phyloP scores from a whole-genome alignment of 1,284 basidiomycete genomes.

The Cryptococcus sp. region DNA sequence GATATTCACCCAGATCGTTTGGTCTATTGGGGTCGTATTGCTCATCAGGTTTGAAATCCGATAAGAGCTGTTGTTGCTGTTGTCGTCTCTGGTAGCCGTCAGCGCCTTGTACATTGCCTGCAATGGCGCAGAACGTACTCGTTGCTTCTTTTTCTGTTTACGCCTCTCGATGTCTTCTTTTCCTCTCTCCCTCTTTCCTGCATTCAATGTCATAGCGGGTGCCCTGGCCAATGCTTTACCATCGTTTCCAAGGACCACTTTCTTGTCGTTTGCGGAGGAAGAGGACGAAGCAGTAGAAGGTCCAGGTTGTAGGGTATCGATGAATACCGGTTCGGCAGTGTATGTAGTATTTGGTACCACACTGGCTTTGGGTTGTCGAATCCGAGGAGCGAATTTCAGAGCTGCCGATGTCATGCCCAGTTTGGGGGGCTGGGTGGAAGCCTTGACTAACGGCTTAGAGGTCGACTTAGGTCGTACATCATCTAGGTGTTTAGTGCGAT shows the following conservation, averaged over 20 bases:
- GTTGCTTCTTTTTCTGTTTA: conserved; percentile 38
- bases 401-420: conserved; percentile 28
- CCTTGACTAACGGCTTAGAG: too few relatives aligned
- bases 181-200: conserved; percentile 14
- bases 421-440: conserved; percentile 9
- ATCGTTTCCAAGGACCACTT: conserved; percentile 25
- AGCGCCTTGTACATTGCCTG: too few relatives aligned
- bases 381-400: conserved; percentile 43
- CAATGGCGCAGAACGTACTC: too few relatives aligned
- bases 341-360: conserved; percentile 8
- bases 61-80: conserved; percentile 22
- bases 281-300: background rate
- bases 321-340: conserved; percentile 8
- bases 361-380: conserved; percentile 27
- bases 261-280: background rate
- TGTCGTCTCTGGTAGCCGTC: too few relatives aligned
- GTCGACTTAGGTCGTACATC: too few relatives aligned
- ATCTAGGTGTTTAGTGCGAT: too few relatives aligned
- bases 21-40: conserved; percentile 46
- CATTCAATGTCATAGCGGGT: conserved; percentile 41
- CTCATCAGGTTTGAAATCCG: conserved; percentile 44
- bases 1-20: conserved; percentile 47
- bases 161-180: conserved; percentile 22
- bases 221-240: conserved; percentile 36
- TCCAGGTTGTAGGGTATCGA: background rate